phyloP scores from a whole-genome alignment of 75 land plant genomes.

The Sequoiadendron giganteum region DNA sequence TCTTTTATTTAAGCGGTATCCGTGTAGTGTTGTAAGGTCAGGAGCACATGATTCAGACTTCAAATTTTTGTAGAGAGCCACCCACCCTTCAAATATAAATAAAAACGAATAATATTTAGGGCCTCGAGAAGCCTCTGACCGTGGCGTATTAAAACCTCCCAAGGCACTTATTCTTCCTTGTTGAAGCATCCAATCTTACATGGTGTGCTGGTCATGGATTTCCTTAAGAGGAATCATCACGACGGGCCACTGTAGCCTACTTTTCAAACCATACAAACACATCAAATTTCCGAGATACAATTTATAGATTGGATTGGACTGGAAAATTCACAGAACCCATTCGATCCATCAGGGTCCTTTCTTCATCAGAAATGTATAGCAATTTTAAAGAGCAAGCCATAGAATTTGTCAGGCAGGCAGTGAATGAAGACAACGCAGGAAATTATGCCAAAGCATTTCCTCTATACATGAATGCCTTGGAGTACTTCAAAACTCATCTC shows the following conservation, averaged over 20 bases:
- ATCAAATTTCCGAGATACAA: not conserved
- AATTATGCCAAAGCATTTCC: slow-evolving; percentile 97
- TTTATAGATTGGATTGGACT: not conserved
- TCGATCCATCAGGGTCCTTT: not conserved
- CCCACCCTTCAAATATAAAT: too few species aligned
- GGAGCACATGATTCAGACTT: too few species aligned
- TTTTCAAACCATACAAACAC: not conserved
- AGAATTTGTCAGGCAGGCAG: slow-evolving; percentile 96
- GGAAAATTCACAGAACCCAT: not conserved
- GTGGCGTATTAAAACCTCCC: too few species aligned
- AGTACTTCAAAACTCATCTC: slow-evolving; percentile 95
- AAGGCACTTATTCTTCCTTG: too few species aligned
- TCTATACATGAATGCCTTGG: slow-evolving; percentile 97
- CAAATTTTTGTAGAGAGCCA: too few species aligned
- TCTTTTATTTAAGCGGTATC: too few species aligned
- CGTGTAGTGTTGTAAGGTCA: too few species aligned
- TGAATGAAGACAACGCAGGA: slow-evolving; percentile 96
- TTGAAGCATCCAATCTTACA: too few species aligned
- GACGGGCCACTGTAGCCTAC: not conserved
- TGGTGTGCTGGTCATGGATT: not conserved
- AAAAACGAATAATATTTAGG: too few species aligned
- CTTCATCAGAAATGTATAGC: slow-evolving; percentile 73
- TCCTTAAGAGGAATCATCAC: not conserved
- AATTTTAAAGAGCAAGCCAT: slow-evolving; percentile 99
- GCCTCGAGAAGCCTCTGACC: too few species aligned